Evolutionary conservation across 371 early-diverging fungal genomes (phyloP), one percentile per base, ranked within the genome.

Genomic region (Quaeritorhiza haematococci): DNA sequence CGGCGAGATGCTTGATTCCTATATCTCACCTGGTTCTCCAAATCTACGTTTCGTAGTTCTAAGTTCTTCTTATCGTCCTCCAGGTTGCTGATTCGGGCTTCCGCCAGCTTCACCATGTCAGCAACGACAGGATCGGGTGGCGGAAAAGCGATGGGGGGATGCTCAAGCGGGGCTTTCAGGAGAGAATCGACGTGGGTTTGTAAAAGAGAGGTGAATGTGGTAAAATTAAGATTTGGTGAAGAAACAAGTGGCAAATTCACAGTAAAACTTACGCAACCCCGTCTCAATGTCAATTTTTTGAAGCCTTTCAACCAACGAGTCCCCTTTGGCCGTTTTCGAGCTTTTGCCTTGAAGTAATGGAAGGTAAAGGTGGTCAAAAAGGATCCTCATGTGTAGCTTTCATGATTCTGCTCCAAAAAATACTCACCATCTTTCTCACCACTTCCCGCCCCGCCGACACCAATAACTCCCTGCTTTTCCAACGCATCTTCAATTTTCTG

Each of bases 211-310:
- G n/a, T n/a, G n/a, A n/a, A n/a, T n/a, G n/a, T n/a, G n/a, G n/a
- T n/a, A n/a, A 38, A 38, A n/a, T 13, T 38, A 10, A 38, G n/a
- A 13, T 10, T 27, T 15, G 26, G 15, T 13, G 27, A 10, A n/a
- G 30, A 30, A 28, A 15, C 32, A 8, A 5, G 13, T 50, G 8
- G 7, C 28, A 30, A 26, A 30, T 28, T 29, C 6, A 10, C 23
- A 30, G 6, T 8, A n/a, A 17, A 15, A 41, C 63, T 8, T 61
- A 75, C 75, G 73, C n/a, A 78, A 57, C 15, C 79, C 79, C 10
- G 79, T 79, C 52, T 76, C 77, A 19, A 79, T 41, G 46, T 79
- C 79, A 56, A 79, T 75, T 44, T 74, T 76, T 56, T 74, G 79
- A 43, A 78, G 53, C 48, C 66, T 59, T 51, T 71, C 59, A 49